Evolutionary conservation across 768 basidiomycete genomes (phyloP).

Genomic region (Leccinum sublutescens): DNA sequence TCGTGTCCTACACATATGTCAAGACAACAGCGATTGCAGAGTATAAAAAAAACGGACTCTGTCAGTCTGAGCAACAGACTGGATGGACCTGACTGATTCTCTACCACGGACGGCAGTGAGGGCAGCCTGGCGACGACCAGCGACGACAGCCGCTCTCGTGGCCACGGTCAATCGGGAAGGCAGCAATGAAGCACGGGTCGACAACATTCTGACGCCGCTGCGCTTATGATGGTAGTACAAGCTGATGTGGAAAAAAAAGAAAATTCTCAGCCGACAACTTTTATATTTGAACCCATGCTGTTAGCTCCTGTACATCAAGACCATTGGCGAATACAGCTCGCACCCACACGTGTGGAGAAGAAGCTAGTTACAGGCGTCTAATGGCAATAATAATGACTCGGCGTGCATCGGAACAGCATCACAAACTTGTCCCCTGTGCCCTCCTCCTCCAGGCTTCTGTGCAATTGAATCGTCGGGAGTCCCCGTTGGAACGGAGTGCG

Average conservation of each 20-base stretch:
- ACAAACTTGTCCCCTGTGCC: not conserved
- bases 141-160: slow-evolving; percentile 48
- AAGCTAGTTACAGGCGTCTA: not conserved
- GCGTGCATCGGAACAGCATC: no score
- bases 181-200: slow-evolving; percentile 25
- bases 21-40: not conserved
- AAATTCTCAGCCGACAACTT: not conserved
- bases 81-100: slow-evolving; percentile 43
- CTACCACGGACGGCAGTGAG: slow-evolving; percentile 40
- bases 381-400: not conserved
- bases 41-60: slow-evolving; percentile 43
- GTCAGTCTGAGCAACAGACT: slow-evolving; percentile 72
- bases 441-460: no score
- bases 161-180: slow-evolving; percentile 34
- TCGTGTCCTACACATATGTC: slow-evolving; percentile 74
- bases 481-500: no score
- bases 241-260: not conserved
- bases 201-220: slow-evolving; percentile 29
- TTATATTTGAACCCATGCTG: slow-evolving; percentile 15
- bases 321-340: slow-evolving; percentile 12
- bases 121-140: slow-evolving; percentile 41
- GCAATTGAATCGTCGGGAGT: no score
- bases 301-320: slow-evolving; percentile 12
- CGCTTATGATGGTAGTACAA: slow-evolving; percentile 7
- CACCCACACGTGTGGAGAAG: not conserved